A percentile compares a stretch with the other conserved stretches of the same genome.
Evolutionary conservation across 2,329 filamentous ascomycete species (phyloP).

Genomic region (Aquanectria penicillioides): DNA sequence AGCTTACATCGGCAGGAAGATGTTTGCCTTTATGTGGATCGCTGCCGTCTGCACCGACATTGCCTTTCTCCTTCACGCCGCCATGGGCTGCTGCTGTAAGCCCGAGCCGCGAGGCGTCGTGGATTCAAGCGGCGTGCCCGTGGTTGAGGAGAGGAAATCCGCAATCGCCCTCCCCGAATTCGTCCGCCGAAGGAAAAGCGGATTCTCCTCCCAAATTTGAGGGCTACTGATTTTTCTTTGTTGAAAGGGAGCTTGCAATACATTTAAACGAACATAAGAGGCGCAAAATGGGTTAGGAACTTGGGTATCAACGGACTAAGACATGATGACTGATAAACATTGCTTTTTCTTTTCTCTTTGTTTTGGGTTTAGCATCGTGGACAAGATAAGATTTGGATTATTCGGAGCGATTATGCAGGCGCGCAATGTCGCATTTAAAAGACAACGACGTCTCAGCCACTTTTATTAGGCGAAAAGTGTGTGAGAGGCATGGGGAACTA

Average conservation of each 20-base stretch:
- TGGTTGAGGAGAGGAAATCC: slow-evolving; percentile 35
- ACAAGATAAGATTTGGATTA: not conserved
- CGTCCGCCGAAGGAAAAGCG: slow-evolving; percentile 41
- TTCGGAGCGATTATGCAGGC: too few relatives aligned
- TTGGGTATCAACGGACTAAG: too few relatives aligned
- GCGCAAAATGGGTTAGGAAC: slow-evolving; percentile 1
- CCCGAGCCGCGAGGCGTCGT: slow-evolving; percentile 36
- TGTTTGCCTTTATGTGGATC: slow-evolving; percentile 93
- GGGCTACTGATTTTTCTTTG: slow-evolving; percentile 13
- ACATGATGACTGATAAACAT: not conserved
- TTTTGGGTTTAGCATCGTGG: not conserved
- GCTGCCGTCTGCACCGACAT: slow-evolving; percentile 73
- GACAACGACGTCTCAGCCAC: too few relatives aligned
- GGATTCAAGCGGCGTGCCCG: slow-evolving; percentile 10
- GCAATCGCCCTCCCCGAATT: slow-evolving; percentile 40
- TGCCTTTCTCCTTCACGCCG: slow-evolving; percentile 77
- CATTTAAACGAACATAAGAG: not conserved
- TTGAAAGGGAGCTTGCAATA: not conserved
- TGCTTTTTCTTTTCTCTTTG: too few relatives aligned
- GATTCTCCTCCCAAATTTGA: slow-evolving; percentile 18
- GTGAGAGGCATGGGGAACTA: too few relatives aligned
- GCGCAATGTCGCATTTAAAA: too few relatives aligned
- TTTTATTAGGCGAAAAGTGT: too few relatives aligned
- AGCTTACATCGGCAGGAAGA: slow-evolving; percentile 74
- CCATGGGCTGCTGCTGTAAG: slow-evolving; percentile 80